Evolutionary conservation across 78 protist genomes (phyloP).

Genomic region (Dictyostelium citrinum): DNA sequence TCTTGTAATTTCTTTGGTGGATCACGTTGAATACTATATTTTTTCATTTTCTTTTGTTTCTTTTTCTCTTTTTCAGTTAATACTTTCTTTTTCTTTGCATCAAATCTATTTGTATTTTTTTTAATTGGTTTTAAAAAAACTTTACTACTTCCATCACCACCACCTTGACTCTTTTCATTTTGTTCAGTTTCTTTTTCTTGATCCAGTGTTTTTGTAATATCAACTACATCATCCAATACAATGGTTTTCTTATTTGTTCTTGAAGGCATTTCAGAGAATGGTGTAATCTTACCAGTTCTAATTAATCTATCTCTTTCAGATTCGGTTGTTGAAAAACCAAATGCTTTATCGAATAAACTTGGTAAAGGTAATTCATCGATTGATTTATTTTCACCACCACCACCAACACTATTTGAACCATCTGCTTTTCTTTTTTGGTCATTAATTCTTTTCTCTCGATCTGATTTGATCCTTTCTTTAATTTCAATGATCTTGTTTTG

Average conservation of each 20-base stretch:
- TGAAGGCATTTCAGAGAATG: conserved; percentile 10
- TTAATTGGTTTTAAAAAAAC: not conserved
- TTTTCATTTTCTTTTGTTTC: not conserved
- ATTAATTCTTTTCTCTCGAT: not conserved
- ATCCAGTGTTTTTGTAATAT: not conserved
- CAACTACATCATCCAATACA: not conserved
- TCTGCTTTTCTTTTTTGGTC: not conserved
- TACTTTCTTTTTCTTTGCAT: conserved; percentile 12
- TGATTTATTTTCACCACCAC: not conserved
- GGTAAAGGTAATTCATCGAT: not conserved
- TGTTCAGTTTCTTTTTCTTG: not conserved
- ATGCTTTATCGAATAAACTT: conserved; percentile 34
- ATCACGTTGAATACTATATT: not conserved
- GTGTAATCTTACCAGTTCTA: conserved; percentile 67
- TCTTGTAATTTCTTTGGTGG: not conserved
- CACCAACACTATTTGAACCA: not conserved
- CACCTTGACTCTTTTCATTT: not conserved
- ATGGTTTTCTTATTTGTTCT: not conserved
- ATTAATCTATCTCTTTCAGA: conserved; percentile 33
- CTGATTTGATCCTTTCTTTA: not conserved
- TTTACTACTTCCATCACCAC: not conserved
- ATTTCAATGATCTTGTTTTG: not conserved
- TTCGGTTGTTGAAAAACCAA: conserved; percentile 29
- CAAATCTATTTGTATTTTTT: not conserved
- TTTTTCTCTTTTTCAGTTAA: conserved; percentile 7